phyloP scores from a whole-genome alignment of 371 early-diverging fungal species.

The Choanephora cucurbitarum region DNA sequence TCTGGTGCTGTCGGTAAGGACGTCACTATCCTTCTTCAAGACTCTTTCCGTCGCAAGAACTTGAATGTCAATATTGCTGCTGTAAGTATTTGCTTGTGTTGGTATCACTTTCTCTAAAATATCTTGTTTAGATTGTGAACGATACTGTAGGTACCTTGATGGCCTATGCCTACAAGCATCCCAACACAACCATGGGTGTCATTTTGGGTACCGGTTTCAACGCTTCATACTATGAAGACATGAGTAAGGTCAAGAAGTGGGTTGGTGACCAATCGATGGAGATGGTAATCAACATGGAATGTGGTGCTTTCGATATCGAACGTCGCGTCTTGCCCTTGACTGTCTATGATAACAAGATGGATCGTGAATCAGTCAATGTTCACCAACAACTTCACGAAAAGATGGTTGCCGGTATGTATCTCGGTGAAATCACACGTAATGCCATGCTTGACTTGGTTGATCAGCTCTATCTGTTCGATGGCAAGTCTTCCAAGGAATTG shows the following conservation, averaged over 20 bases:
- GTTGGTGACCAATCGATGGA: conserved; percentile 28
- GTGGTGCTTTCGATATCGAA: conserved; percentile 74
- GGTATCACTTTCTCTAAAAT: no score
- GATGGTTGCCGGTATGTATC: conserved; percentile 82
- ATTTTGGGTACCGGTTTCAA: conserved; percentile 98
- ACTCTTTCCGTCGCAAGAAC: conserved; percentile 77
- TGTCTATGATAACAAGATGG: conserved; percentile 65
- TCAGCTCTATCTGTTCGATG: conserved; percentile 47
- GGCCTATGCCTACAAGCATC: conserved; percentile 81
- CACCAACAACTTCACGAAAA: conserved; percentile 75
- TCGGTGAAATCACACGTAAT: conserved; percentile 78
- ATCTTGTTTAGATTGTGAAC: conserved; percentile 71
- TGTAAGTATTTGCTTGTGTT: conserved; percentile 28
- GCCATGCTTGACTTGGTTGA: conserved; percentile 70
- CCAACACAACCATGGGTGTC: conserved; percentile 85
- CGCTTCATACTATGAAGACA: conserved; percentile 82
- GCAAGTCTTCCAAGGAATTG: conserved; percentile 65
- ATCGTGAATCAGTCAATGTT: conserved; percentile 64
- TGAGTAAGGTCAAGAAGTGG: conserved; percentile 72
- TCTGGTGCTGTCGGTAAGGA: conserved; percentile 79
- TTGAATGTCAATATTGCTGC: conserved; percentile 80
- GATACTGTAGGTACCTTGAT: conserved; percentile 96
- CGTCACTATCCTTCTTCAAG: conserved; percentile 78
- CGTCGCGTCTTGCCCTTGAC: conserved; percentile 67
- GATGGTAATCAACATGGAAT: conserved; percentile 70